Evolutionary conservation across 2,329 filamentous ascomycete genomes (phyloP).

Genomic region (Colletotrichum godetiae): DNA sequence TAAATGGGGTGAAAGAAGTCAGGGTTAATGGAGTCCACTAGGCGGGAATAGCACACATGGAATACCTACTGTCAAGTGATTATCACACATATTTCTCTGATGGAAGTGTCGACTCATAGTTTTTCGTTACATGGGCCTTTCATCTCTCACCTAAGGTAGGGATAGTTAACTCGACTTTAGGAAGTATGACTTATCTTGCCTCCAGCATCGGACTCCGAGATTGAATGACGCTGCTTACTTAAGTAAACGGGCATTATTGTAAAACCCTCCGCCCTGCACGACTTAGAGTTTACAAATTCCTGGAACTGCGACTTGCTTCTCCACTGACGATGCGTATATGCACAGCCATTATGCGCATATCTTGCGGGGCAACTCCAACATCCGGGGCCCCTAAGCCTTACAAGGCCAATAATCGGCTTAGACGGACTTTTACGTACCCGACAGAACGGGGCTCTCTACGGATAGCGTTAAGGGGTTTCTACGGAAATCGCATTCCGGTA

Average conservation of each 20-base stretch:
- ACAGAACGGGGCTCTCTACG: not conserved
- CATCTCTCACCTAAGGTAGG: not conserved
- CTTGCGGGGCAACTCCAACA: no score
- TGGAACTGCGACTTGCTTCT: not conserved
- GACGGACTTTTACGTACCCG: not conserved
- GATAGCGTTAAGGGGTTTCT: no score
- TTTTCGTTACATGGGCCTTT: not conserved
- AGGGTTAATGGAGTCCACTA: conserved; percentile 19
- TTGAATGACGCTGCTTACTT: not conserved
- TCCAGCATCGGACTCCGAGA: not conserved
- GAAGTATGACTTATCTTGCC: not conserved
- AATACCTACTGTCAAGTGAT: not conserved
- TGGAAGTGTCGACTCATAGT: rapidly evolving
- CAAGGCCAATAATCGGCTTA: no score
- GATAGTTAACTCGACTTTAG: not conserved
- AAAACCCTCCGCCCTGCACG: not conserved
- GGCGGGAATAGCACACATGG: not conserved
- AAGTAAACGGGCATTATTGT: not conserved
- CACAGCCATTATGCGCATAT: no score
- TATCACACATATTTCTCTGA: no score
- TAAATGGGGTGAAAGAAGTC: conserved; percentile 13
- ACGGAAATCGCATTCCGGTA: no score
- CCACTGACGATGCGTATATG: no score
- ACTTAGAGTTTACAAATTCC: not conserved
- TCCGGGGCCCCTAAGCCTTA: no score